These are phyloP conservation scores for Yarrowia divulgata DNA, from an alignment of 805 yeast species.

Conservation along the genomic window DNA sequence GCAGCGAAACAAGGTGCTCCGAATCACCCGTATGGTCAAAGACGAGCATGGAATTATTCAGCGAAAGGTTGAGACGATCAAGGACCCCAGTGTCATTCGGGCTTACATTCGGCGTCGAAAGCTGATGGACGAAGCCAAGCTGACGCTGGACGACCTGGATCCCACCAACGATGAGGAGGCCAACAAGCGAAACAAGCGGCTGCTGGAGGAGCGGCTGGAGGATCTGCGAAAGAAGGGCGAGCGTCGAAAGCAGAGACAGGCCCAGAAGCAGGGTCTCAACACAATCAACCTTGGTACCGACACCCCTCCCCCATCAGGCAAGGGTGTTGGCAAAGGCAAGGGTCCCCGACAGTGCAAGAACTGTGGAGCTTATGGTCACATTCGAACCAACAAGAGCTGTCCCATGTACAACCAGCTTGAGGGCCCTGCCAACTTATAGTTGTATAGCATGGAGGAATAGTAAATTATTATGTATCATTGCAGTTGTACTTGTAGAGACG, in stretches of 20 bases:
- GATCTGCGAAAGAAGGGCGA: slow-evolving; percentile 79
- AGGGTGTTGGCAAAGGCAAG: slow-evolving; percentile 75
- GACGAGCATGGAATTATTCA: slow-evolving; percentile 88
- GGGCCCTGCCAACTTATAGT: slow-evolving; percentile 31
- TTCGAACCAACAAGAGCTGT: slow-evolving; percentile 88
- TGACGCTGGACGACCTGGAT: slow-evolving; percentile 66
- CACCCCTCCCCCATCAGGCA: slow-evolving; percentile 52
- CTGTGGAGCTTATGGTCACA: slow-evolving; percentile 96
- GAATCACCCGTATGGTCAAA: slow-evolving; percentile 77
- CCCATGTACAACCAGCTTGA: slow-evolving; percentile 73
- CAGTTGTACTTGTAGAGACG: not conserved
- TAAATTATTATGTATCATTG: slow-evolving; percentile 19
- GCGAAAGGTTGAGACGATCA: slow-evolving; percentile 75
- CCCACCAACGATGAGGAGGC: slow-evolving; percentile 86
- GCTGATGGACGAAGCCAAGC: slow-evolving; percentile 60
- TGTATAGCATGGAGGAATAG: slow-evolving; percentile 14
- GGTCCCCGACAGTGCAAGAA: slow-evolving; percentile 86
- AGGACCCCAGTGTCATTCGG: slow-evolving; percentile 85
- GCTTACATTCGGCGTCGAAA: slow-evolving; percentile 80
- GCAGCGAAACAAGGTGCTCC: slow-evolving; percentile 55
- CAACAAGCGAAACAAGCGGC: slow-evolving; percentile 75
- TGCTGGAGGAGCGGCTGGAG: slow-evolving; percentile 80
- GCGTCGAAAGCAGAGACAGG: slow-evolving; percentile 64
- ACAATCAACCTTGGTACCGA: slow-evolving; percentile 20
- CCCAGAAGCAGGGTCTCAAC: slow-evolving; percentile 53